Conservation (phyloP, 2,329 filamentous ascomycete genomes). For the Colletotrichum orchidophilum region DNA sequence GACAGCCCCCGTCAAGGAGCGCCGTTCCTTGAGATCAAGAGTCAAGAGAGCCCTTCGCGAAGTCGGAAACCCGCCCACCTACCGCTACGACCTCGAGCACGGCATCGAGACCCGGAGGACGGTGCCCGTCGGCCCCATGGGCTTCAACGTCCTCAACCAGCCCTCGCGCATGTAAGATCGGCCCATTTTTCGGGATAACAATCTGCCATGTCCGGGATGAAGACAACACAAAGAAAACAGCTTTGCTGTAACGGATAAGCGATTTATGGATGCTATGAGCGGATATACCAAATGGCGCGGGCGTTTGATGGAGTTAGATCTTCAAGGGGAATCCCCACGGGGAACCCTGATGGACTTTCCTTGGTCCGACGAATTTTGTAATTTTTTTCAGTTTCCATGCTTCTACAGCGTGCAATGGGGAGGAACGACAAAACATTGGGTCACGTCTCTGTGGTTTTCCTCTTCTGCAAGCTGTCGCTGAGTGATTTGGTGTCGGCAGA, state of each 20-base stretch:
- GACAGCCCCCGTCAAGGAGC: neutral
- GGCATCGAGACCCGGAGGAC: constrained; percentile 8
- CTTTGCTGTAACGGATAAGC: neutral
- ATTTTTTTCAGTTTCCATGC: neutral
- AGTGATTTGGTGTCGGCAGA: neutral
- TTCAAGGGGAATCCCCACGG: neutral
- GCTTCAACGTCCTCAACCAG: constrained; percentile 25
- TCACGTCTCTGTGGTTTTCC: neutral
- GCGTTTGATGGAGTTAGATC: constrained; percentile 2
- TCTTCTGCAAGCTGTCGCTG: neutral
- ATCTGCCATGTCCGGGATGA: neutral
- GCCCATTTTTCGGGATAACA: too few relatives aligned
- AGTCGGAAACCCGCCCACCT: constrained; percentile 25
- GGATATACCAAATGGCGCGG: constrained; percentile 6
- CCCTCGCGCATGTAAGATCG: constrained; percentile 20
- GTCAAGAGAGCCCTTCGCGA: constrained; percentile 25
- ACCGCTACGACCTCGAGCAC: constrained; percentile 30
- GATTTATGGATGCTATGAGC: neutral
- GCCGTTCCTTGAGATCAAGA: constrained; percentile 19
- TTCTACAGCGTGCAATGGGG: neutral
- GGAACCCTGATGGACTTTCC: neutral
- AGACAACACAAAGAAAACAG: neutral
- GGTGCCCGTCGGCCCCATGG: constrained; percentile 23
- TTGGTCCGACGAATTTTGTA: neutral
- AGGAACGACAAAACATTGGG: neutral